These are phyloP conservation scores for Niebla homalea DNA, from an alignment of 495 filamentous ascomycete genomes.

Conservation along the genomic window DNA sequence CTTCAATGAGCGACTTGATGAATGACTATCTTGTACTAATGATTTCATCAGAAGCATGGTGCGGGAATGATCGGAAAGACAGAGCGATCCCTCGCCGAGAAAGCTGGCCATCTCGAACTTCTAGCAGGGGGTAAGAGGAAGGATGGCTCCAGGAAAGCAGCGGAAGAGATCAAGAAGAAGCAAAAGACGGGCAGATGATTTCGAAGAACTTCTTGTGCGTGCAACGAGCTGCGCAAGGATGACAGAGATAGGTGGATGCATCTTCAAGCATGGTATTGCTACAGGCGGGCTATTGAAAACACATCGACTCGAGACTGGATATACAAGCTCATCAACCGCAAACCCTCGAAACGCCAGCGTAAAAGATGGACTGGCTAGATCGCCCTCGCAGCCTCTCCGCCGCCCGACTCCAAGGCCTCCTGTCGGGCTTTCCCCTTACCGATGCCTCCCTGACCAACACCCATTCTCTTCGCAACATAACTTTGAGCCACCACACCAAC, in stretches of 20 bases:
- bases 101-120: conserved; percentile 47
- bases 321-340: not conserved
- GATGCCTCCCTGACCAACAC: conserved; percentile 62
- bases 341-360: not conserved
- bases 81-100: conserved; percentile 51
- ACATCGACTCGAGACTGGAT: not conserved
- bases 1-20: not conserved
- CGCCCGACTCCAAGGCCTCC: conserved; percentile 57
- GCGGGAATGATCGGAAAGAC: conserved; percentile 48
- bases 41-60: conserved; percentile 30
- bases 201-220: too few species aligned
- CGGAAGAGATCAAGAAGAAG: not conserved
- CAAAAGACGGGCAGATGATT: conserved; percentile 1
- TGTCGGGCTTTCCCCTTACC: conserved; percentile 70
- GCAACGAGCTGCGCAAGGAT: too few species aligned
- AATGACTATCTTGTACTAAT: conserved; percentile 26
- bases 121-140: conserved; percentile 17
- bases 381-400: conserved; percentile 72
- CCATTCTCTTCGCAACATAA: conserved; percentile 91
- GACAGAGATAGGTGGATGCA: too few species aligned
- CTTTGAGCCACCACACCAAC: conserved; percentile 85
- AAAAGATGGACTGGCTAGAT: conserved; percentile 1
- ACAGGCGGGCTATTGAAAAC: not conserved
- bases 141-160: conserved; percentile 2
- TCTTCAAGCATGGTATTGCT: too few species aligned